Base-by-base conservation (phyloP, 345 rosid genomes). In the Acer yangbiense region DNA sequence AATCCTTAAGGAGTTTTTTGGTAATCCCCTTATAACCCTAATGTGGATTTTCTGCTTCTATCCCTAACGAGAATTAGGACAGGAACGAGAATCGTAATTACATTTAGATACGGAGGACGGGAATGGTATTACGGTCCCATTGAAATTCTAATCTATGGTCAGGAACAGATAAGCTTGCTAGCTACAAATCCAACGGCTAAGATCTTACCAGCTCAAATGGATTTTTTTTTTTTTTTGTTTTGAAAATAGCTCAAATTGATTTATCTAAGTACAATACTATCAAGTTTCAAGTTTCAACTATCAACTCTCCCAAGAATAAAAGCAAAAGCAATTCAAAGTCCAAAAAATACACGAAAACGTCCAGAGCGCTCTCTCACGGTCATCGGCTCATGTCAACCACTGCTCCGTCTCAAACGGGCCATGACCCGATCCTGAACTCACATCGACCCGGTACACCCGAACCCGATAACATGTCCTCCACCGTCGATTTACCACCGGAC, bases 401-500 rank as follows among this genome's bases (percentile, higher is more conserved):
- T 20, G 48, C 29, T 18, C 52, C 71, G 14, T 27, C 35, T 0
- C 64, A 17, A 4, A 9, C 13, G 14, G 29, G 44, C 4, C 69
- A 3, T 5, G 77, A 46, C 69, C 77, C 69, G 69, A 63, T 21
- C 18, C 14, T 23, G 20, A 60, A 10, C 1, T 2, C 11, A 5
- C 12, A 25, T 16, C 68, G 14, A 13, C 35, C 71, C 61, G 41
- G 39, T 9, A 54, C 65, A 11, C 44, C 50, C 41, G 76, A 71
- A 46, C 68, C 77, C 50, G 83, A 76, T 29, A 71, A 20, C 65
- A 14, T 70, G 43, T 48, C 71, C 68, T 32, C 78, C 50, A 7
- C 84, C 75, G 73, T 35, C 55, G 78, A 80, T 72, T 69, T 68
- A 2, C 82, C 85, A 8, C 63, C 83, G 48, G 90, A 87, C 65